phyloP scores from a whole-genome alignment of 805 yeast species.

The Candida lessepsii region DNA sequence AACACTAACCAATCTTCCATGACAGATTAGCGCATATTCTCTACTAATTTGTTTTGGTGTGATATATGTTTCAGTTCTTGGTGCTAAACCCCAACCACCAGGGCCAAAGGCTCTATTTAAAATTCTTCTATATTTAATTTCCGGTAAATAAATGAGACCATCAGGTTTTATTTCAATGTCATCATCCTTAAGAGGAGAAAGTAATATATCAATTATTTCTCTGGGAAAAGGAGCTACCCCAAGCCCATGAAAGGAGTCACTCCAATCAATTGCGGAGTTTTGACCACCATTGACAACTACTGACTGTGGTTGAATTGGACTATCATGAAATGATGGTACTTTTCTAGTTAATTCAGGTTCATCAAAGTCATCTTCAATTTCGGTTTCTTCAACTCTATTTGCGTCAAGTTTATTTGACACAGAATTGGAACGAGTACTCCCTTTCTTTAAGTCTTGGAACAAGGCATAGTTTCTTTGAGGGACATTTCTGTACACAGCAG shows the following conservation, averaged over 20 bases:
- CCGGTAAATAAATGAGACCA: conserved; percentile 88
- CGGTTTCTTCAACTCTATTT: conserved; percentile 6
- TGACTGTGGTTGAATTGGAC: conserved; percentile 8
- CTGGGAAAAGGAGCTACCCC: conserved; percentile 74
- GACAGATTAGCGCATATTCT: conserved; percentile 84
- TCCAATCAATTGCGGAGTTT: conserved; percentile 58
- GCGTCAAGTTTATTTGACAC: too few species aligned
- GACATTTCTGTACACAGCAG: neutral
- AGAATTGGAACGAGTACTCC: too few species aligned
- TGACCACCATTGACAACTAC: neutral
- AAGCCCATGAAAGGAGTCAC: conserved; percentile 81
- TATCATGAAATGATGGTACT: conserved; percentile 10
- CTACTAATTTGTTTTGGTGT: conserved; percentile 76
- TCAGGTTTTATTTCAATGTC: conserved; percentile 96
- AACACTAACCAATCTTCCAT: conserved; percentile 84
- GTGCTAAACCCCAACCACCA: conserved; percentile 98
- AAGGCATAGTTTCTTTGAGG: conserved; percentile 13
- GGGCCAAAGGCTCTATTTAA: conserved; percentile 93
- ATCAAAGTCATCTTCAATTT: conserved; percentile 6
- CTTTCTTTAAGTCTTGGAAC: conserved; percentile 15
- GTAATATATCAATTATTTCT: conserved; percentile 57
- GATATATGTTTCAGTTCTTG: conserved; percentile 80
- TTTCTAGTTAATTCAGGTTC: neutral
- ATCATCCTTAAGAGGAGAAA: conserved; percentile 57
- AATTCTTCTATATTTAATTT: conserved; percentile 89